Evolutionary conservation across 495 filamentous ascomycete species (phyloP), one percentile per base, ranked within the genome.

Genomic region (Achaetomiella virescens): DNA sequence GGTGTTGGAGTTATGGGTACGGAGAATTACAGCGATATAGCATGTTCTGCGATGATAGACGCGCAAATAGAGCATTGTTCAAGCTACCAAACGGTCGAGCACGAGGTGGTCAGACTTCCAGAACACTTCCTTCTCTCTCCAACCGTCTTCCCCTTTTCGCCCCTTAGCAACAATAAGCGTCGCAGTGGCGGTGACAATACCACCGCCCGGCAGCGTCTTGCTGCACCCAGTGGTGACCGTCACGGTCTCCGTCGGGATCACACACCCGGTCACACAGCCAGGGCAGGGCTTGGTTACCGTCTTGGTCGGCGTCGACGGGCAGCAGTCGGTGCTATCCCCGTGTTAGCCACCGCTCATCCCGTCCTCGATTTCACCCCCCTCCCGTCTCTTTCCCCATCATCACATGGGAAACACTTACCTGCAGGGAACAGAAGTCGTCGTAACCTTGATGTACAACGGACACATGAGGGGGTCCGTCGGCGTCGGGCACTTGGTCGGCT

Each of bases 141-240:
- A 8, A 2, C 6, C 14, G 31, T 6, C 31, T 36, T 29, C 4
- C 11, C 12, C 48, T 7, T 24, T 25, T 21, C 10, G 6, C 3
- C 20, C 6, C 35, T 11, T 20, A 51, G 14, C 48, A 44, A 25
- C 57, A n/a, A 53, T 52, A 1, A 57, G 58, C 0, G 38, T 27
- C 42, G 52, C 49, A n/a, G 63, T 66, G 11, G 63, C 59, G 4
- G 65, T 70, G 15, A 40, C 10, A n/a, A 50, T 27, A 41, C 22
- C n/a, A 8, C 17, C 42, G 25, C n/a, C n/a, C n/a, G 45, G 18
- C 0, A 25, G 21, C 17, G 49, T 41, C 48, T 43, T 50, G 45
- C 60, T 14, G 60, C 72, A 74, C 2, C 70, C 69, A 3, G 73
- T 73, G 15, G 70, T 72, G 47, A 66, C 64, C 15, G 70, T 76